Evolutionary conservation across 2,329 filamentous ascomycete genomes (phyloP), one percentile per base, ranked within the genome.

Genomic region (Ascochyta koolunga): DNA sequence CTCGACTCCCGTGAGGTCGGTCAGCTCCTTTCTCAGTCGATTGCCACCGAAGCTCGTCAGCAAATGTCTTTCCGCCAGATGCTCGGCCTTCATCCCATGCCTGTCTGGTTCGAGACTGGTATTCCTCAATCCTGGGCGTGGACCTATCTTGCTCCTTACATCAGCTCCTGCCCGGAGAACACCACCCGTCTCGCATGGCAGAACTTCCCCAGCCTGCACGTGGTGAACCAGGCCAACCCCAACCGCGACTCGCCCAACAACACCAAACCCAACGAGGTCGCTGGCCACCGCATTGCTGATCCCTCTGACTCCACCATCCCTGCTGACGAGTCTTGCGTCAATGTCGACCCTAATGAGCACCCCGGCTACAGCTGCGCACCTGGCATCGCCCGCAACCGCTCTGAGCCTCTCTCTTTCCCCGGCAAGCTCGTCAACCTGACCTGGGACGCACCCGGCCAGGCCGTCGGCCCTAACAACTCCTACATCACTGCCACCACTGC

Each of bases 1-100:
- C 81, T 95, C 40, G 85, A 93, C 73, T 87, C 88, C 0, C 87
- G 89, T 4, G 88, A 90, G 63, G 88, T 88, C 11, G 90, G 84
- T 0, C 86, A 88, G 68, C 76, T 95, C 15, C 80, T 96, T 2
- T 79, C 90, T 2, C 89, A 92, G 75, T 88, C 88, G 18, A 90
- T 95, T 67, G 84, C 89, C 3, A 88, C 86, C 10, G 90, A 95
- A 71, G 89, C 90, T 0, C 87, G 90, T 0, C 91, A 96, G 77
- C 89, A 96, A 77, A 81, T 93, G 79, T 87, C 90, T 61, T 95
- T 95, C 81, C 87, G 91, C 18, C 90, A 95, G 70, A 91, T 95
- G 71, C 82, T 86, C 29, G 91, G 90, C 15, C 82, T 91, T 6
- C 89, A 90, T 75, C 88, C 91, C 19, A 90, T 91, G 88, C 89